Evolutionary conservation across 176 grass and related monocot species (phyloP).

Genomic region (Juncus inflexus): DNA sequence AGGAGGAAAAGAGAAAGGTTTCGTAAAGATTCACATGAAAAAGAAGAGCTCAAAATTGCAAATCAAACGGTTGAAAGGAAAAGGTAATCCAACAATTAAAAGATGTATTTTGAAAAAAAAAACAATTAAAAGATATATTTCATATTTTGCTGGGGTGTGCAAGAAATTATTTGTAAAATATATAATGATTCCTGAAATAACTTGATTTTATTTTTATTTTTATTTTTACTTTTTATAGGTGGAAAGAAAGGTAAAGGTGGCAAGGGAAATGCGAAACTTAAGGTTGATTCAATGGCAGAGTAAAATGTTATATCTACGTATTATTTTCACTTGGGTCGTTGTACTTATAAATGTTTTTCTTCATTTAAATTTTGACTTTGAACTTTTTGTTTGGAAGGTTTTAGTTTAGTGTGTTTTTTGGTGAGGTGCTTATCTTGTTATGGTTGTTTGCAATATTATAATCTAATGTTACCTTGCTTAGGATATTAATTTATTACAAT

Average conservation of each 20-base stretch:
- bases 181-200: not conserved
- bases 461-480: conserved; percentile 3
- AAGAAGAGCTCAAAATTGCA: conserved; percentile 39
- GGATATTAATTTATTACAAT: not conserved
- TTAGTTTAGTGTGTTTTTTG: not conserved
- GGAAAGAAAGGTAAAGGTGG: conserved; percentile 31
- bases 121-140: not conserved
- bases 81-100: conserved; percentile 28
- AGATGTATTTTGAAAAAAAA: not conserved
- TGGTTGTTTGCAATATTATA: not conserved
- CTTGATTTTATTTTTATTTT: not conserved
- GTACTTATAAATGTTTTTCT: conserved; percentile 14
- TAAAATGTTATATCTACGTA: conserved; percentile 14
- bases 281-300: conserved; percentile 42
- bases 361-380: not conserved
- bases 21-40: conserved; percentile 33
- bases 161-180: no score
- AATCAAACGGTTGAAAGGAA: conserved; percentile 36
- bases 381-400: not conserved
- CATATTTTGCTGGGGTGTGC: not conserved
- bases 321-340: not conserved
- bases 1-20: conserved; percentile 19
- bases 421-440: not conserved
- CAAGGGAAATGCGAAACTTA: not conserved
- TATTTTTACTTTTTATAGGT: conserved; percentile 27